phyloP scores from a whole-genome alignment of 306 rosid genomes.

The Quercus parvula region DNA sequence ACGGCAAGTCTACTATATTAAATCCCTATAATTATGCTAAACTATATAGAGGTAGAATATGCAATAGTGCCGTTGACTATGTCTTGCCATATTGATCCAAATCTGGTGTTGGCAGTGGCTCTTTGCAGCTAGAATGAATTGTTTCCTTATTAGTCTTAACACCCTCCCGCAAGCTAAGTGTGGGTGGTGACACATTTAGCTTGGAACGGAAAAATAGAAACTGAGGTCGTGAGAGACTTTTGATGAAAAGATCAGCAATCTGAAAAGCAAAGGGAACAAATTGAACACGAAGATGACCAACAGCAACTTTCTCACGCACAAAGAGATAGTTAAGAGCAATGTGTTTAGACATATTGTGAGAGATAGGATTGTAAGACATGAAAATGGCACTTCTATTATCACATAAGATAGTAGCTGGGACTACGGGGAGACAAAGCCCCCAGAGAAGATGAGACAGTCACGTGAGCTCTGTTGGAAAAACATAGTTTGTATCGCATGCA shows the following conservation, averaged over 20 bases:
- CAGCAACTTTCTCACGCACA: background rate
- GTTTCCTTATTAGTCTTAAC: too few species aligned
- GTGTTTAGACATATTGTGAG: background rate
- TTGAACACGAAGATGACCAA: background rate
- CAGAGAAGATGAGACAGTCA: background rate
- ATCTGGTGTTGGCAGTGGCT: too few species aligned
- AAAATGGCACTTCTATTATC: background rate
- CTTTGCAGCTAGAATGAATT: too few species aligned
- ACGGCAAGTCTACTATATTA: too few species aligned
- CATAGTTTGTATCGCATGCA: too few species aligned
- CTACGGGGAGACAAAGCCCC: too few species aligned
- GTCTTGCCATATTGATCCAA: too few species aligned
- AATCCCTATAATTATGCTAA: too few species aligned
- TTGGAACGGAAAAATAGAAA: background rate
- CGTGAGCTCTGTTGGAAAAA: too few species aligned
- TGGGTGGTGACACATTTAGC: background rate
- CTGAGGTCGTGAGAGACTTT: background rate
- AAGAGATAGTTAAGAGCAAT: background rate
- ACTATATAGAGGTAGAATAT: too few species aligned
- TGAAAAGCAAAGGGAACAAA: background rate
- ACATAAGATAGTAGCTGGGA: background rate
- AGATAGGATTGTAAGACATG: background rate
- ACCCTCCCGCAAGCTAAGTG: background rate
- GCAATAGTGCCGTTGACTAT: too few species aligned
- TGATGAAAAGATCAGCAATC: background rate